Evolutionary conservation across 495 filamentous ascomycete genomes (phyloP).

Genomic region (Cairneyella variabilis): DNA sequence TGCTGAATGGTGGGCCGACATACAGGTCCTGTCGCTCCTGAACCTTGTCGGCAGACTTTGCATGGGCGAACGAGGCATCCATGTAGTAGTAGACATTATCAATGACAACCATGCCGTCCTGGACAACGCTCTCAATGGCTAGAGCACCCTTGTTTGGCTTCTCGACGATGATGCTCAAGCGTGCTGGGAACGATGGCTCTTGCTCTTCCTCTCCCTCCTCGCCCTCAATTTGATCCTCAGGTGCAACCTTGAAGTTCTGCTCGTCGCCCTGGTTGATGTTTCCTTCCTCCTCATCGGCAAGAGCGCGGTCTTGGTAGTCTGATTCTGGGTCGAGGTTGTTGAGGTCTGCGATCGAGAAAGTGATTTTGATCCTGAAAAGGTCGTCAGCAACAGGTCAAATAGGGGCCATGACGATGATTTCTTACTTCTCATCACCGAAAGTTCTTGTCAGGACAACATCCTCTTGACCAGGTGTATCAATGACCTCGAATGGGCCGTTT

Average conservation of each 20-base stretch:
- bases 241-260: constrained; percentile 19
- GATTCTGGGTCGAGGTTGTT: constrained; percentile 63
- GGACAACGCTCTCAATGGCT: constrained; percentile 78
- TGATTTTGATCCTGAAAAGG: constrained; percentile 73
- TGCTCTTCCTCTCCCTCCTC: constrained; percentile 31
- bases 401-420: background rate
- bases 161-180: constrained; percentile 83
- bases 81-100: constrained; percentile 88
- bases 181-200: constrained; percentile 68
- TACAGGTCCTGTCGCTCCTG: constrained; percentile 68
- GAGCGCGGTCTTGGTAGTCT: constrained; percentile 52
- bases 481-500: constrained; percentile 65
- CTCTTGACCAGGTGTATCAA: constrained; percentile 77
- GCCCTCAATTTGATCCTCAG: constrained; percentile 23
- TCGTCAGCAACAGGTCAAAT: constrained; percentile 18
- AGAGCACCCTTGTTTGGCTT: constrained; percentile 78
- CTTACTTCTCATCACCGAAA: constrained; percentile 84
- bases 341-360: constrained; percentile 91
- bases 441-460: constrained; percentile 80
- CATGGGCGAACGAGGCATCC: constrained; percentile 64
- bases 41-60: constrained; percentile 38
- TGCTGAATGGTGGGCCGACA: constrained; percentile 87
- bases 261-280: constrained; percentile 18
- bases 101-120: constrained; percentile 83
- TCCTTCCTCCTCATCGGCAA: constrained; percentile 26